Base-by-base conservation (phyloP, 257 asterid species). In the Fraxinus excelsior region DNA sequence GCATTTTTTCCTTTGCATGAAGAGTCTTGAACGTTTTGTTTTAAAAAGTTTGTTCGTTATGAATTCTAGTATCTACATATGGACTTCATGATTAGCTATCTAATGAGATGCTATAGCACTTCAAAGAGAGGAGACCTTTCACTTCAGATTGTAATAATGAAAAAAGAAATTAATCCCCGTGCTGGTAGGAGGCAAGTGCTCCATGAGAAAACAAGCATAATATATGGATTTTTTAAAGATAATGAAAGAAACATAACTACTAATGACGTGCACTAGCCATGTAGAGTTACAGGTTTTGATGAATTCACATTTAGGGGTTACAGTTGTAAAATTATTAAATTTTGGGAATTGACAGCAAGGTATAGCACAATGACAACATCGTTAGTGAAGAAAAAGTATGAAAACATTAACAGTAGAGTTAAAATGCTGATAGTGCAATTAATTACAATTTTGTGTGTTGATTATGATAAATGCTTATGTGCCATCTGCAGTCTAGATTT, bases 401-500 rank as follows among this genome's bases (percentile, higher is more conserved):
- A 51, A 51, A 51, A 18, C 62, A 12, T 12, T 3, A 46, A 4
- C 14, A 14, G 19, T 46, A 46, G 56, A 46, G 18, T 14, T 46
- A 3, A 19, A 46, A 46, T 2, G 56, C 56, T 46, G 56, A 11
- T 46, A 46, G 56, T 1, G 56, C 21, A 46, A 46, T 46, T 46
- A 16, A 16, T 3, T 38, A 38, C 12, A 14, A 2, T 46, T 28
- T 28, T 46, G 2, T 9, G 14, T 10, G 3, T 38, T 8, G 13
- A 4, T 2, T 46, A 46, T 14, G n/a, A 46, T 16, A 46, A 46
- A 16, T 46, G 56, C 56, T 46, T 12, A 0, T 4, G 19, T 14
- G 56, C 80, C 79, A 38, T 84, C 88, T 2, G 85, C n/a, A 46
- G 19, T 19, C 25, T 51, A 51, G 10, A 18, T 51, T 16, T 6